Conservation (phyloP, 2,329 filamentous ascomycete species). For the Xylogone sp. region DNA sequence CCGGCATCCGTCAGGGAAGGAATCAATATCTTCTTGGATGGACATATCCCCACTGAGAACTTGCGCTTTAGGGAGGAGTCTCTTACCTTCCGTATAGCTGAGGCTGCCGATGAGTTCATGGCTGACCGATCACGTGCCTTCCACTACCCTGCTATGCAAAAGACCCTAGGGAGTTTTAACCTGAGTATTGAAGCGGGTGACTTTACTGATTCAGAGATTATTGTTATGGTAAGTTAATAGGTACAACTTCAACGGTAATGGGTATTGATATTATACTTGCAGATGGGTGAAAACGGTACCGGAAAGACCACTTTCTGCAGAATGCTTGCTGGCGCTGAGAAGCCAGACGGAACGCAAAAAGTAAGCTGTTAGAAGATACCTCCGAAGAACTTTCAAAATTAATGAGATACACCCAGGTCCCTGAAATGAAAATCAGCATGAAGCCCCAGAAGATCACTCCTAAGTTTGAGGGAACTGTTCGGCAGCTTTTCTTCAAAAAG, state of each 20-base stretch:
- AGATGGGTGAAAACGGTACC: slow-evolving; percentile 97
- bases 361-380: slow-evolving; percentile 37
- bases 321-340: slow-evolving; percentile 87
- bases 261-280: not conserved
- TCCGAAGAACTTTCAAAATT: not conserved
- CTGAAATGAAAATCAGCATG: slow-evolving; percentile 97
- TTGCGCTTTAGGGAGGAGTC: slow-evolving; percentile 97
- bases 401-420: slow-evolving; percentile 31
- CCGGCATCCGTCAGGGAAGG: slow-evolving; percentile 96
- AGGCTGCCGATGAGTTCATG: slow-evolving; percentile 84
- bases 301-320: slow-evolving; percentile 99
- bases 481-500: slow-evolving; percentile 99
- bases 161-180: slow-evolving; percentile 86
- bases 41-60: slow-evolving; percentile 97
- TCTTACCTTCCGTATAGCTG: slow-evolving; percentile 89
- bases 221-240: slow-evolving; percentile 66
- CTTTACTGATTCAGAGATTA: slow-evolving; percentile 97
- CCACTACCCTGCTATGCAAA: slow-evolving; percentile 84
- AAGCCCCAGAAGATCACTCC: slow-evolving; percentile 99
- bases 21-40: slow-evolving; percentile 99
- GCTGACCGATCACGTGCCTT: slow-evolving; percentile 83
- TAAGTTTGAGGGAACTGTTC: slow-evolving; percentile 95
- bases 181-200: slow-evolving; percentile 76
- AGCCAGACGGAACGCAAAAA: slow-evolving; percentile 75
- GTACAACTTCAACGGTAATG: not conserved